Evolutionary conservation across 169 alveolate species (phyloP), one percentile per base, ranked within the genome.

Genomic region (Cryptosporidium sp.): DNA sequence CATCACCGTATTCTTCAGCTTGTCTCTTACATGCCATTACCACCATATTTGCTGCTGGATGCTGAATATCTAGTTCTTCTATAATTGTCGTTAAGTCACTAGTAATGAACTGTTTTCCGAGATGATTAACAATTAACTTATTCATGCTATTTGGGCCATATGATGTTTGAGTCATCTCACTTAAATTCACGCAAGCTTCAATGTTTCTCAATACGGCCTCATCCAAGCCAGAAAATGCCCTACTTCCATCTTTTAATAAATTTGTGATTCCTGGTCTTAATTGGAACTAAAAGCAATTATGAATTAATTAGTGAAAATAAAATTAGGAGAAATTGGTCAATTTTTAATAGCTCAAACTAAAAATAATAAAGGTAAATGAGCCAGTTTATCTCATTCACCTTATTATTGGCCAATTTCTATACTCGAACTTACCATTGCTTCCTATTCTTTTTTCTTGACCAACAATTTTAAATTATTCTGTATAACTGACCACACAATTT

Each of bases 1-100:
- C 99, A 91, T 98, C 99, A 5, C 99, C 99, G 74, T 95, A 96
- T 94, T 99, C 99, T 67, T 92, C 94, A 74, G 98, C 98, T 96
- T 97, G 97, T 87, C 98, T 96, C 91, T 98, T 97, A 29, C 99
- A 98, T n/a, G 99, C 99, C 96, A 96, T 94, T 50, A 97, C 98
- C 51, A 99, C 92, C 94, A 99, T 95, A 93, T 98, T 98, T 21
- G 99, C 99, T 39, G 99, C 99, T 39, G 99, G 99, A 93, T 99
- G 99, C 93, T 97, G 97, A 50, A 99, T 99, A 84, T 99, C 99
- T 50, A 98, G 91, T 86, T 98, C 99, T 75, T 96, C 93, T 69
- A 98, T 95, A 86, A 98, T 98, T 33, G 99, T 98, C 73, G 97
- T 97, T 21, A 99, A 97, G 92, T 98, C 99, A 85, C 98, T 95